These are phyloP conservation scores for Mimosa bimucronata DNA, from an alignment of 306 rosid genomes.

Conservation along the genomic window DNA sequence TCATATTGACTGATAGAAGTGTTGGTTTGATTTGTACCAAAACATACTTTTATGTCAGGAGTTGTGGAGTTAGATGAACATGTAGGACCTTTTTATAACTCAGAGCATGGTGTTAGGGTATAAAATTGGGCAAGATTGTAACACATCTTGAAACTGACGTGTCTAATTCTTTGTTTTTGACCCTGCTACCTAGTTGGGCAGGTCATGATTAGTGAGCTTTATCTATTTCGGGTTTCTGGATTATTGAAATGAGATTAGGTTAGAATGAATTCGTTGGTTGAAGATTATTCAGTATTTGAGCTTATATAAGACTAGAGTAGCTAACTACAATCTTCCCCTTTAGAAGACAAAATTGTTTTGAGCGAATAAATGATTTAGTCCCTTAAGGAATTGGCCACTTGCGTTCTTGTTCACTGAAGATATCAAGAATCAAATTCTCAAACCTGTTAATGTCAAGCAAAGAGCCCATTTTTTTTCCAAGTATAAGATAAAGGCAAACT, in stretches of 20 bases:
- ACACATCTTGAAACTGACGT: neutral
- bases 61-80: neutral
- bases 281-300: neutral
- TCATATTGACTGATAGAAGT: neutral
- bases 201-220: neutral
- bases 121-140: neutral
- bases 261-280: neutral
- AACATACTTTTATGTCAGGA: neutral
- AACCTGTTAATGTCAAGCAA: conserved; percentile 15
- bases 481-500: neutral
- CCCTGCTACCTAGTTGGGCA: neutral
- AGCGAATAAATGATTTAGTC: neutral
- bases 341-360: neutral
- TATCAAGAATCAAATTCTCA: neutral
- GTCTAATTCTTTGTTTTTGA: neutral
- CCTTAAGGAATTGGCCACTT: conserved; percentile 6
- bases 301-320: neutral
- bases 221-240: neutral
- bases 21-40: neutral
- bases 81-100: neutral
- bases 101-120: neutral
- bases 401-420: conserved; percentile 4
- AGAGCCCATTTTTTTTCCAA: neutral
- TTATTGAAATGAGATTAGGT: neutral
- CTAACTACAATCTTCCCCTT: neutral